phyloP scores from a whole-genome alignment of 73 alveolate genomes.

The Halteria grandinella region DNA sequence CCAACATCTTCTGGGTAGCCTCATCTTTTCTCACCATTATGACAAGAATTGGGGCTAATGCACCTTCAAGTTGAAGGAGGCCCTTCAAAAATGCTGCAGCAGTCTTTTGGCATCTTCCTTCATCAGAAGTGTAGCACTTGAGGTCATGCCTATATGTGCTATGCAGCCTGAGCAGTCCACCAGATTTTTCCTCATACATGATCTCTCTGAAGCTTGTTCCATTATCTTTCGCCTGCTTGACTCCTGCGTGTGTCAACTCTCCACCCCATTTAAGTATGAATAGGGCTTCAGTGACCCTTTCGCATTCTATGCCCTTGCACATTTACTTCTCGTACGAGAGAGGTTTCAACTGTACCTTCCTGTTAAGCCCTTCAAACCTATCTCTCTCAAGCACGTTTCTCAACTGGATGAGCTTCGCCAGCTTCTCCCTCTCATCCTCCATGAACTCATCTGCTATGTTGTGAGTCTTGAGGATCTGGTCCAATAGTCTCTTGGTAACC shows the following conservation, averaged over 20 bases:
- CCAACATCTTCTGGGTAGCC: constrained; percentile 73
- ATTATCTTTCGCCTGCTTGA: constrained; percentile 83
- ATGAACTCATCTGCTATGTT: constrained; percentile 72
- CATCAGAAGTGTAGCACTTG: constrained; percentile 95
- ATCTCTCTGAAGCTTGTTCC: constrained; percentile 87
- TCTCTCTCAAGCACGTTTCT: constrained; percentile 92
- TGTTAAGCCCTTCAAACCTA: constrained; percentile 77
- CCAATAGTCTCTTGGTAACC: constrained; percentile 32
- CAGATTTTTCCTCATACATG: constrained; percentile 85
- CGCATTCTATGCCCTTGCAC: constrained; percentile 46
- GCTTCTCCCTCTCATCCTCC: constrained; percentile 78
- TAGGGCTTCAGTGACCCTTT: constrained; percentile 71
- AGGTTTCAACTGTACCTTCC: constrained; percentile 78
- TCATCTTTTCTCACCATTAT: constrained; percentile 91
- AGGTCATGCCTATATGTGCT: constrained; percentile 95
- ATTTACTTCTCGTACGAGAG: constrained; percentile 47
- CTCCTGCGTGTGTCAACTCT: constrained; percentile 94
- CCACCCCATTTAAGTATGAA: constrained; percentile 97
- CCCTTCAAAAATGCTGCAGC: constrained; percentile 97
- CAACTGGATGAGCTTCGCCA: constrained; percentile 87
- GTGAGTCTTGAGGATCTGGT: constrained; percentile 34
- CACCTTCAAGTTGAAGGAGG: constrained; percentile 90
- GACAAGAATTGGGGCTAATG: constrained; percentile 89
- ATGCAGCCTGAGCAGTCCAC: constrained; percentile 94
- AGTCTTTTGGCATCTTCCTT: constrained; percentile 95